Percentiles rank a stretch among this genome's conserved stretches.
Conservation (phyloP, 1,284 basidiomycete species). For the Tylopilus sp. region DNA sequence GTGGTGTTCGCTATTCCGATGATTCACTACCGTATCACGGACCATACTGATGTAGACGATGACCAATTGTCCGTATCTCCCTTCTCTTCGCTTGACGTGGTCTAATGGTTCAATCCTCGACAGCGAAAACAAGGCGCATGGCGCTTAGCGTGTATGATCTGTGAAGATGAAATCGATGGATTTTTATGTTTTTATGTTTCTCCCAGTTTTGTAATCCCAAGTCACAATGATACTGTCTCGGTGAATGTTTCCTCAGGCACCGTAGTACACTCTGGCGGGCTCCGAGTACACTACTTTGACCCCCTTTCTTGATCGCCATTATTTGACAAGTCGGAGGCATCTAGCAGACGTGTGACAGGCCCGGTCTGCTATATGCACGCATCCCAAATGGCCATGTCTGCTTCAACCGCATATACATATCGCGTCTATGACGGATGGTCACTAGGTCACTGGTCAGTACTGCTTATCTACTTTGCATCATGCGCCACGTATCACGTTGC, state of each 20-base stretch:
- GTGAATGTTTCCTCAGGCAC: background rate
- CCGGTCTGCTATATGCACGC: background rate
- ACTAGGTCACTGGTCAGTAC: no score
- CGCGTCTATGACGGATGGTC: no score
- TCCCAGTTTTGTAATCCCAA: background rate
- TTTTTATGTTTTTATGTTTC: background rate
- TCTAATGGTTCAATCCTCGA: slow-evolving; percentile 6
- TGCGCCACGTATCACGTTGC: background rate
- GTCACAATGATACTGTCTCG: background rate
- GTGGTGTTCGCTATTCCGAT: slow-evolving; percentile 37
- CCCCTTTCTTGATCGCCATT: background rate
- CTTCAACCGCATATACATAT: no score
- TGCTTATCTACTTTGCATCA: no score
- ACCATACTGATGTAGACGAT: slow-evolving; percentile 34
- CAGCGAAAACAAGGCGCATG: slow-evolving; percentile 16
- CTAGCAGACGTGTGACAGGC: background rate
- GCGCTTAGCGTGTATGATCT: background rate
- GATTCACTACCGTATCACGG: slow-evolving; percentile 37
- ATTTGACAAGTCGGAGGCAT: background rate
- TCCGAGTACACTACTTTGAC: background rate
- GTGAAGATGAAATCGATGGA: background rate
- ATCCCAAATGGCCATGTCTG: background rate
- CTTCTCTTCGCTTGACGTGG: background rate
- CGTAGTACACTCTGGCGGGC: background rate
- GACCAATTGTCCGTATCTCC: slow-evolving; percentile 24